A percentile compares a stretch with the other conserved stretches of the same genome.
Conservation (phyloP, 2,329 filamentous ascomycete genomes). For the Diplodia mutila region DNA sequence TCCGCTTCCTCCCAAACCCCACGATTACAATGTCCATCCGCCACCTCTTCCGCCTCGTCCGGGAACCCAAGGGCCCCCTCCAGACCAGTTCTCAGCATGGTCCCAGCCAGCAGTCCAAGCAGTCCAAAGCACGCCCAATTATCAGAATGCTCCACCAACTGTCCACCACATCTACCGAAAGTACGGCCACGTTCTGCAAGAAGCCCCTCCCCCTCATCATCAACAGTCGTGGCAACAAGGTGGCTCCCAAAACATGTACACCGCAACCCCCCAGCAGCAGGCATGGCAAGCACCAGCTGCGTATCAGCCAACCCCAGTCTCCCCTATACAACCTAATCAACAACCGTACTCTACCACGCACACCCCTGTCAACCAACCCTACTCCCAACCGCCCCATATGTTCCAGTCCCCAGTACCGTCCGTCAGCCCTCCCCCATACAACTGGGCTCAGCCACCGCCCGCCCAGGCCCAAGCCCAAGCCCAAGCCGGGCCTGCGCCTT, state of each 20-base stretch:
- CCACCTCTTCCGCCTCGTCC: constrained; percentile 7
- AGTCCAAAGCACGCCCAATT: neutral
- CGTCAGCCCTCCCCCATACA: constrained; percentile 13
- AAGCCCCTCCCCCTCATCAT: neutral
- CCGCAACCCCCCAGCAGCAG: neutral
- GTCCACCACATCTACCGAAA: constrained; percentile 11
- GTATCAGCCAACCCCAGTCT: neutral
- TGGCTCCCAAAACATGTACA: neutral
- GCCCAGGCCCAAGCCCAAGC: too few species aligned
- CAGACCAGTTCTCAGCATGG: neutral
- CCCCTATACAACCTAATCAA: neutral
- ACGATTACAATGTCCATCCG: neutral
- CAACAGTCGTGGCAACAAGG: neutral
- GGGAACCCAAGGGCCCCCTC: neutral
- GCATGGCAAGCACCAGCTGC: neutral
- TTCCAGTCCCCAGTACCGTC: neutral
- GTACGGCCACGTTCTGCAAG: constrained; percentile 5
- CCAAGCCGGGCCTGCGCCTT: neutral
- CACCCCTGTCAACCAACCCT: neutral
- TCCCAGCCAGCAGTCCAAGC: neutral
- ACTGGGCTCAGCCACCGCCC: neutral
- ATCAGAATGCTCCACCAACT: neutral
- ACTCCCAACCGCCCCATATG: neutral
- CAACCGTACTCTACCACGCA: neutral
- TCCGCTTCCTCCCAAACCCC: neutral